These are phyloP conservation scores for Aspergillus pseudoglaucus DNA, from an alignment of 2,329 filamentous ascomycete genomes.

Conservation along the genomic window DNA sequence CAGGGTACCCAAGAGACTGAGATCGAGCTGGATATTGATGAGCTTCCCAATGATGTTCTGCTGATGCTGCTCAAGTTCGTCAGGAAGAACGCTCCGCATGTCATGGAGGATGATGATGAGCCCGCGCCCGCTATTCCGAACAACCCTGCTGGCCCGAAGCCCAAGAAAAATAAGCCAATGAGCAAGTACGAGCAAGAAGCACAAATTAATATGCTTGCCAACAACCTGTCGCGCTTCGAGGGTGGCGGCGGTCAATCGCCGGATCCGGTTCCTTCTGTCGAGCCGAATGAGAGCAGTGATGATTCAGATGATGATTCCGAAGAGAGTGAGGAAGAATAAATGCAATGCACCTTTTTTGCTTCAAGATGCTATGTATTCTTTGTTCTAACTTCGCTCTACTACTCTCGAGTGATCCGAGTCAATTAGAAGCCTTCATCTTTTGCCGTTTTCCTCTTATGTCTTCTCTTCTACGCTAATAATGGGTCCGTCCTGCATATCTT, in stretches of 20 bases:
- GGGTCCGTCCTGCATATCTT: constrained; percentile 1
- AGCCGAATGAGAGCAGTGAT: constrained; percentile 40
- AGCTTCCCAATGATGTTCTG: constrained; percentile 43
- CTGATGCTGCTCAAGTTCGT: constrained; percentile 42
- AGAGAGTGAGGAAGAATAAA: constrained; percentile 46
- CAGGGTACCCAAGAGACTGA: constrained; percentile 41
- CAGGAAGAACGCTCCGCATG: constrained; percentile 40
- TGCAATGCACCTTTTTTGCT: constrained; percentile 5
- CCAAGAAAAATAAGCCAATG: constrained; percentile 49
- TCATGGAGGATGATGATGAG: constrained; percentile 38
- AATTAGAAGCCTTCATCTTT: not conserved
- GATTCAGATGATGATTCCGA: constrained; percentile 44
- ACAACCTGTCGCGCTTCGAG: constrained; percentile 41
- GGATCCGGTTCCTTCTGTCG: constrained; percentile 38
- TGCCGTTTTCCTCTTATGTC: constrained; percentile 1
- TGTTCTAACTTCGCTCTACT: constrained; percentile 5
- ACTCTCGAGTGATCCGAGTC: not conserved
- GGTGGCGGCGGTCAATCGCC: constrained; percentile 36
- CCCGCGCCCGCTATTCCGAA: constrained; percentile 20
- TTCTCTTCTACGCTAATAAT: constrained; percentile 9
- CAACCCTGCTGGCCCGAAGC: constrained; percentile 34
- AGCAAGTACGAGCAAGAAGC: constrained; percentile 46
- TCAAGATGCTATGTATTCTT: constrained; percentile 17
- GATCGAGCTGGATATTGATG: constrained; percentile 45
- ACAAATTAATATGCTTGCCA: constrained; percentile 44